These are phyloP conservation scores for Mucor lusitanicus DNA, from an alignment of 371 early-diverging fungal species.

Conservation along the genomic window DNA sequence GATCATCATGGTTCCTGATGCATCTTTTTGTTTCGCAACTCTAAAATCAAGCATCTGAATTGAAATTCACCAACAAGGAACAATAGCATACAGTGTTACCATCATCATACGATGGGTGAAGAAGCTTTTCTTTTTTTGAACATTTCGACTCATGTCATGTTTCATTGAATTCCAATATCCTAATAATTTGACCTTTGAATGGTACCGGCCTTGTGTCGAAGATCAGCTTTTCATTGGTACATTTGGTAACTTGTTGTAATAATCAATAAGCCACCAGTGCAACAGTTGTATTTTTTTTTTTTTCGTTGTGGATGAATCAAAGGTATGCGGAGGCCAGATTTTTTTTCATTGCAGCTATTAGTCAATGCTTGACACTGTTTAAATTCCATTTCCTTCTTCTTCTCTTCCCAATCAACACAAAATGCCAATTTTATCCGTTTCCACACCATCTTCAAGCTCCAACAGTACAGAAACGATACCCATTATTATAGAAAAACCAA, in stretches of 20 bases:
- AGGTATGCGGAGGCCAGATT: not conserved
- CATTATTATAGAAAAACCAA: not conserved
- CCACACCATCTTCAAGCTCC: not conserved
- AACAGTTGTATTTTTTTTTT: not conserved
- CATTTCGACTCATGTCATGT: not conserved
- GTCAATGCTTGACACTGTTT: not conserved
- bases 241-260: not conserved
- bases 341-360: not conserved
- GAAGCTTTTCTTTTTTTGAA: no score
- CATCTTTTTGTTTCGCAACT: not conserved
- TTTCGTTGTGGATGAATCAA: not conserved
- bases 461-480: conserved; percentile 1
- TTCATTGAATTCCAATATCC: not conserved
- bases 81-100: not conserved
- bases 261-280: not conserved
- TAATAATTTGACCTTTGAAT: not conserved
- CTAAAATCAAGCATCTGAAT: not conserved
- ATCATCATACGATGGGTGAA: not conserved
- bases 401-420: not conserved
- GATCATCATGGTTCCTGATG: not conserved
- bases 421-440: conserved; percentile 1
- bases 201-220: not conserved
- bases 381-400: not conserved
- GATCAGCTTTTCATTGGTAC: not conserved
- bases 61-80: not conserved